Evolutionary conservation across 306 rosid genomes (phyloP), one percentile per base, ranked within the genome.

Genomic region (Spatholobus suberectus): DNA sequence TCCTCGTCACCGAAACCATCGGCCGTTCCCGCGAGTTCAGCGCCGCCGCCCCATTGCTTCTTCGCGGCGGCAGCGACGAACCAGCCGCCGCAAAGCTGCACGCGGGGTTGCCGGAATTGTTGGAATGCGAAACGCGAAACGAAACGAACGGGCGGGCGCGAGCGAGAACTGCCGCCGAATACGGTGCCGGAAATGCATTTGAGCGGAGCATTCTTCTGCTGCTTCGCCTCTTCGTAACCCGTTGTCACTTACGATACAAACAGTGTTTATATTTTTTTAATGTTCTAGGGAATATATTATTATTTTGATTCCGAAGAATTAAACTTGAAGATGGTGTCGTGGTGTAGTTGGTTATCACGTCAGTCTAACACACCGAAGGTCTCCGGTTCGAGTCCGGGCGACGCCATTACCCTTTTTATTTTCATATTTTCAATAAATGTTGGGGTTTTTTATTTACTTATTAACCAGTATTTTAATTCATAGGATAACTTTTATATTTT

Each of bases 341-440:
- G 89, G 89, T 87, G 89, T 87, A 87, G 90, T 83, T 93, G 96
- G 97, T 95, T 92, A 90, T 93, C 94, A 92, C 93, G 93, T 90
- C 89, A 95, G 93, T 93, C 93, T 95, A 95, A 93, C 94, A 93
- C 98, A 92, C 92, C 90, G 94, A 86, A 90, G 94, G 90, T 90
- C 92, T 88, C 86, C 90, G 87, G 91, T 89, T 89, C 92, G 75
- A 92, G 47, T 35, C 94, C 88, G 90, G 90, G 87, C 85, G 85
- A 86, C 34, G 89, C 89, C 89, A 61, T 37, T 1, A 11, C 23
- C 6, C 1, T 54, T 5, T 6, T 54, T 54, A 51, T 27, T 14
- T 27, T 61, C 37, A 26, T 3, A 0, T 61, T 58, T 20, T 17
- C 2, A 10, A 29, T 6, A 29, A 73, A 41, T 70, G 13, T 46